Evolutionary conservation across 1,284 basidiomycete species (phyloP).

Genomic region (Irpex sp.): DNA sequence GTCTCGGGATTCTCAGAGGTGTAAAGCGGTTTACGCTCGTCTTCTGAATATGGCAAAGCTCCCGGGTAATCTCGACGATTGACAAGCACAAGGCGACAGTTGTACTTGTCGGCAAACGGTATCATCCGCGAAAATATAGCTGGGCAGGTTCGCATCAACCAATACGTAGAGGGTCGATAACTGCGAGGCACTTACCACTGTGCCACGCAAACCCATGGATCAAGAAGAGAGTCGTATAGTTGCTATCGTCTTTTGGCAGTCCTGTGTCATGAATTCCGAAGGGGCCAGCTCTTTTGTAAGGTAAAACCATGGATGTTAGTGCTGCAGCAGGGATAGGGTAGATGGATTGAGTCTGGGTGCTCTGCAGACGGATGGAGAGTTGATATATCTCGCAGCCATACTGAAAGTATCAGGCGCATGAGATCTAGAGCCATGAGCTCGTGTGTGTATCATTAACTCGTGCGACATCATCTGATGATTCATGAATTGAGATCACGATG

Average conservation of each 20-base stretch:
- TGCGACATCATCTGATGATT: no score
- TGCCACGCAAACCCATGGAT: conserved; percentile 11
- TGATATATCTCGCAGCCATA: no score
- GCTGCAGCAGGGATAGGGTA: not conserved
- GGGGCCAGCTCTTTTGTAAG: not conserved
- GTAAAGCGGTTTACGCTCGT: conserved; percentile 14
- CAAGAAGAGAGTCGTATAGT: conserved; percentile 11
- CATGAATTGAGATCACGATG: no score
- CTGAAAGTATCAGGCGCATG: no score
- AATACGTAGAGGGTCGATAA: no score
- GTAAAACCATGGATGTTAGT: not conserved
- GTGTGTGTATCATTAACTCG: no score
- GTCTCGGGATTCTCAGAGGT: conserved; percentile 1
- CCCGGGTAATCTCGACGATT: conserved; percentile 29
- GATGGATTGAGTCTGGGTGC: not conserved
- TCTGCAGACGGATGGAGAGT: no score
- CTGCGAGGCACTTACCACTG: not conserved
- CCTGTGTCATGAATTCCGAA: conserved; percentile 47
- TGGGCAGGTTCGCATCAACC: not conserved
- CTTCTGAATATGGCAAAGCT: conserved; percentile 20
- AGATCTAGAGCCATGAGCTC: no score
- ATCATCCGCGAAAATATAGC: conserved; percentile 13
- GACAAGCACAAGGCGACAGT: conserved; percentile 24
- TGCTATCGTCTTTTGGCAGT: conserved; percentile 51
- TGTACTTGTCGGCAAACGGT: conserved; percentile 15